These are phyloP conservation scores for Peronosclerospora sorghi DNA, from an alignment of 352 stramenopile genomes.

Conservation along the genomic window DNA sequence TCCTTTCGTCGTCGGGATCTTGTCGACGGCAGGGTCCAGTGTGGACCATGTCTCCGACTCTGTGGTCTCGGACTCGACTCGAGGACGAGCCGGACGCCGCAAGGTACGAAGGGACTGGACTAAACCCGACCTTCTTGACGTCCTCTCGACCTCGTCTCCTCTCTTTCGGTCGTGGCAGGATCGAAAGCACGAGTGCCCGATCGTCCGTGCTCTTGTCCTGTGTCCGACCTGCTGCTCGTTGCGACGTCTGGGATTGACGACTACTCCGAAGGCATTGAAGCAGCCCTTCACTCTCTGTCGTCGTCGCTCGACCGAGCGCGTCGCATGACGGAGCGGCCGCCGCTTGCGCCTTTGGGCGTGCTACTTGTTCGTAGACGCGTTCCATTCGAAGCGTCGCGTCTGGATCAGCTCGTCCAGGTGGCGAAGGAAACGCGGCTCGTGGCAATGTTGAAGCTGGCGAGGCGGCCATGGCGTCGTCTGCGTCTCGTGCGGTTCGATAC, in stretches of 20 bases:
- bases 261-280: constrained; percentile 7
- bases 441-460: not conserved
- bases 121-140: constrained; percentile 20
- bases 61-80: constrained; percentile 3
- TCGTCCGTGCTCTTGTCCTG: not conserved
- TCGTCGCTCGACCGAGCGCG: too few species aligned
- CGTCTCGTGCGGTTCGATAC: not conserved
- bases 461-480: constrained; percentile 12
- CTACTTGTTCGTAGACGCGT: constrained; percentile 40
- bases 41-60: constrained; percentile 7
- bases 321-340: too few species aligned
- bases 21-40: constrained; percentile 6
- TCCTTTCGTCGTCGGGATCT: constrained; percentile 10
- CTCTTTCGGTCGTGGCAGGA: constrained; percentile 7
- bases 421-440: constrained; percentile 2
- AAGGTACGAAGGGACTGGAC: constrained; percentile 3
- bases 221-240: not conserved
- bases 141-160: constrained; percentile 15
- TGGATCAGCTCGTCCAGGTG: constrained; percentile 1
- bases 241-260: not conserved
- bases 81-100: constrained; percentile 5
- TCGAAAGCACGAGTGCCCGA: not conserved
- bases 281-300: constrained; percentile 3
- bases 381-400: constrained; percentile 39
- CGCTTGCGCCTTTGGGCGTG: constrained; percentile 21